These are phyloP conservation scores for Huiozyma naganishii DNA, from an alignment of 805 yeast genomes.

Conservation along the genomic window DNA sequence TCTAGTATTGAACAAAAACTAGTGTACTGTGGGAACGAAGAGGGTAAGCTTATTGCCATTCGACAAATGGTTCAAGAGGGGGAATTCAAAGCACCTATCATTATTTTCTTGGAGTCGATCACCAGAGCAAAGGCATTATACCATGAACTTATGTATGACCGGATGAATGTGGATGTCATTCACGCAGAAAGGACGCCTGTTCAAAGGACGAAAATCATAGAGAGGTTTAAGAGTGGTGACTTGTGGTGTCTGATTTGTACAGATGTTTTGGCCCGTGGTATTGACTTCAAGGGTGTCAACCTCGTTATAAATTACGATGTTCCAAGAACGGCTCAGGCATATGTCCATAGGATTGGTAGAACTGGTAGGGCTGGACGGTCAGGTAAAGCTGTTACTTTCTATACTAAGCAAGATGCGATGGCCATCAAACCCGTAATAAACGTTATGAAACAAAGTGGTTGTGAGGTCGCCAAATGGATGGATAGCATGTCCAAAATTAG, in stretches of 20 bases:
- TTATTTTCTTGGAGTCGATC: slow-evolving; percentile 85
- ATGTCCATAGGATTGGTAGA: slow-evolving; percentile 96
- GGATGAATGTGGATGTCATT: slow-evolving; percentile 85
- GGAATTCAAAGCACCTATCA: slow-evolving; percentile 83
- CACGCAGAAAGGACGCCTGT: slow-evolving; percentile 88
- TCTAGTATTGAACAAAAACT: slow-evolving; percentile 71
- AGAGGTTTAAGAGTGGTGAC: slow-evolving; percentile 78
- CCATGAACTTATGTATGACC: slow-evolving; percentile 87
- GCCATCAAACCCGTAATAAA: slow-evolving; percentile 77
- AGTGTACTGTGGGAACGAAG: slow-evolving; percentile 83
- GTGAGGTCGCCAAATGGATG: slow-evolving; percentile 73
- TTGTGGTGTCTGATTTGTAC: slow-evolving; percentile 95
- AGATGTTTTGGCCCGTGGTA: slow-evolving; percentile 92
- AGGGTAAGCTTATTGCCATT: slow-evolving; percentile 87
- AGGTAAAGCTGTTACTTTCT: slow-evolving; percentile 86
- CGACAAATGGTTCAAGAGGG: slow-evolving; percentile 80
- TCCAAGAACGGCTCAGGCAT: slow-evolving; percentile 86
- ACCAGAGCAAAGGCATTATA: slow-evolving; percentile 90
- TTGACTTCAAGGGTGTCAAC: slow-evolving; percentile 92
- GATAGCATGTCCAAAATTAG: slow-evolving; percentile 53
- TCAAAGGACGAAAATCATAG: slow-evolving; percentile 79
- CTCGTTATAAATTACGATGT: slow-evolving; percentile 93
- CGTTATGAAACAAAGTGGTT: slow-evolving; percentile 91
- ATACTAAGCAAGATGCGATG: slow-evolving; percentile 77
- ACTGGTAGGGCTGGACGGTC: slow-evolving; percentile 90